Evolutionary conservation across 75 land plant species (phyloP), one percentile per base, ranked within the genome.

Genomic region (Larix kaempferi): DNA sequence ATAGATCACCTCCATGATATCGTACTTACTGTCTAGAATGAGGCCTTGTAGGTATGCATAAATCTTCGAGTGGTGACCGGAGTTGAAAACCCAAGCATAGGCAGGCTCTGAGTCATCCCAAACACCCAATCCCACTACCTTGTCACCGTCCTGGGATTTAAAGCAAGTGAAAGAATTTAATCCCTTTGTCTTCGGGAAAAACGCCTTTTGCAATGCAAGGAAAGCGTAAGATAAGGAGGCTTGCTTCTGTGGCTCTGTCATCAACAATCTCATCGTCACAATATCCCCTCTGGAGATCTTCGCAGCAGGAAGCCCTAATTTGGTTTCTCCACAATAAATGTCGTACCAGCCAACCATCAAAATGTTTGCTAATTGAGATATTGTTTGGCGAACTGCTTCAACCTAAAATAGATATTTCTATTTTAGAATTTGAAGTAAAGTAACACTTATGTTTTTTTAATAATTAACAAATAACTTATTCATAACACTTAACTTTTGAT

Each of bases 61-160:
- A 39, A 88, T 41, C 22, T 39, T 22, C 11, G 72, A 69, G 23
- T 73, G 19, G 4, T 49, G 52, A 63, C 78, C 76, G 4, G 82
- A 27, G 41, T 33, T 77, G 3, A 88, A 77, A 12, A 84, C 72
- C 86, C 84, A 84, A 14, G 86, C 77, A 78, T 88, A 86, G 19
- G 85, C 87, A 6, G 39, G 56, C 23, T 71, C 77, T 8, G 79
- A 81, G 6, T 82, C 83, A 35, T 83, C 75, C 90, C 90, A 88
- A n/a, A 88, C 88, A 14, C 60, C 59, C 15, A 86, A 49, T 12
- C 67, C 52, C 6, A 75, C 58, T 39, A 88, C 79, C 54, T 44
- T 77, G 21, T 82, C 85, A 67, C 58, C 79, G 56, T 23, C 78
- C 15, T 62, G 66, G 63, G 81, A 79, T 33, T 26, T 76, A 62